A percentile compares a stretch with the other conserved stretches of the same genome.
Conservation (phyloP, 225 moss, liverwort and hornwort species). For the Lunularia cruciata region DNA sequence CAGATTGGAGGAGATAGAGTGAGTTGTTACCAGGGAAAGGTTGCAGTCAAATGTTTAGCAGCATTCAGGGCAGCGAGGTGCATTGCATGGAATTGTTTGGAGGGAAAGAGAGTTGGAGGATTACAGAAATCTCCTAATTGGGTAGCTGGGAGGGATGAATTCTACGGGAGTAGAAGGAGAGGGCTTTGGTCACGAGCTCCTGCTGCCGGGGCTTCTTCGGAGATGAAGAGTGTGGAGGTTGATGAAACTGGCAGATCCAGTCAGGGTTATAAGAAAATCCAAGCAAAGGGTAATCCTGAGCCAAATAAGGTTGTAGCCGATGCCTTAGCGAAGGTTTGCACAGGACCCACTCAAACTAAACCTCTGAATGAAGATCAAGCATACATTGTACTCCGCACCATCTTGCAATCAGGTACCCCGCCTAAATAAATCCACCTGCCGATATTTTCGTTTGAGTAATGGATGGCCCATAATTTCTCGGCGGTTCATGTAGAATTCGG, state of each 20-base stretch:
- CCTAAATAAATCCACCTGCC: no score
- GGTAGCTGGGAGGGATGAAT: slow-evolving; percentile 14
- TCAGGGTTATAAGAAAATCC: slow-evolving; percentile 23
- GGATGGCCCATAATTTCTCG: no score
- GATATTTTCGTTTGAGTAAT: no score
- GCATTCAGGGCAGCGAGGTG: not conserved
- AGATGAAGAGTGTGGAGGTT: slow-evolving; percentile 28
- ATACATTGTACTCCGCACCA: slow-evolving; percentile 59
- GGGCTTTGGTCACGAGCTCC: slow-evolving; percentile 9
- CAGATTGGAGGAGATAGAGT: slow-evolving; percentile 1
- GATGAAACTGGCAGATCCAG: slow-evolving; percentile 14
- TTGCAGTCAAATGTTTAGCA: slow-evolving; percentile 2
- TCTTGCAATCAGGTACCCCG: slow-evolving; percentile 62
- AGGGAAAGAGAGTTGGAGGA: not conserved
- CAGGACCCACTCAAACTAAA: slow-evolving; percentile 73
- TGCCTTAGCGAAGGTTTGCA: slow-evolving; percentile 76
- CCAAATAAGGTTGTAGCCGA: slow-evolving; percentile 68
- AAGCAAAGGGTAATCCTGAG: slow-evolving; percentile 50
- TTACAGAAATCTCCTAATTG: not conserved
- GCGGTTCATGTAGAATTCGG: no score
- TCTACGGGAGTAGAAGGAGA: not conserved
- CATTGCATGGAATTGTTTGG: not conserved
- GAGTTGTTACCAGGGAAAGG: slow-evolving; percentile 7
- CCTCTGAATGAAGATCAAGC: slow-evolving; percentile 72
- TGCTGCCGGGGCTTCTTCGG: slow-evolving; percentile 8